Conservation (phyloP, 371 early-diverging fungal genomes). For the Dichotomocladium elegans region DNA sequence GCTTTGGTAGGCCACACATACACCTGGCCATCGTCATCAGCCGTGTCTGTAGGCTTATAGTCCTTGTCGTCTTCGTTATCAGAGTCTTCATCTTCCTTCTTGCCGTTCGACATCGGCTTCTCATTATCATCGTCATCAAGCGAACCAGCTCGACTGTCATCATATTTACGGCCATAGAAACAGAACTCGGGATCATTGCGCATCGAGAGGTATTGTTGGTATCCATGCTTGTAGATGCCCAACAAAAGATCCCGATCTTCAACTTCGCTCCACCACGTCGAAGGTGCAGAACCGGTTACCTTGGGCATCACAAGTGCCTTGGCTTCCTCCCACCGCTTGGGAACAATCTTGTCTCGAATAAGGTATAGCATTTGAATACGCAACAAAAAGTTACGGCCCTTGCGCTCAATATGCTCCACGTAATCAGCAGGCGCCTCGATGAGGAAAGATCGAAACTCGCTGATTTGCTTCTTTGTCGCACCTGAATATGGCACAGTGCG, state of each 20-base stretch:
- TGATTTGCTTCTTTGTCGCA: constrained; percentile 57
- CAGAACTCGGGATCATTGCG: constrained; percentile 68
- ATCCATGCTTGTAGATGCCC: constrained; percentile 81
- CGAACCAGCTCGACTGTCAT: constrained; percentile 40
- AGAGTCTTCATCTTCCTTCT: constrained; percentile 8
- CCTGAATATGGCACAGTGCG: constrained; percentile 56
- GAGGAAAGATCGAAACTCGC: constrained; percentile 67
- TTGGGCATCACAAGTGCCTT: constrained; percentile 48
- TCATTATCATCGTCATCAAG: constrained; percentile 31
- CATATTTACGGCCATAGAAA: constrained; percentile 58
- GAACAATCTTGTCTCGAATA: constrained; percentile 64
- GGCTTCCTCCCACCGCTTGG: constrained; percentile 46
- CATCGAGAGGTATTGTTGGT: constrained; percentile 66
- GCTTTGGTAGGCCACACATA: constrained; percentile 67
- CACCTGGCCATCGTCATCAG: constrained; percentile 17
- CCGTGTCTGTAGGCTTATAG: constrained; percentile 4
- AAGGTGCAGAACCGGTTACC: constrained; percentile 58
- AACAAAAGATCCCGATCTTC: constrained; percentile 80
- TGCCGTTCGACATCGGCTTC: constrained; percentile 5
- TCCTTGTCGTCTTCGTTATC: constrained; percentile 15
- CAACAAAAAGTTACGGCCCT: constrained; percentile 67
- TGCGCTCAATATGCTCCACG: constrained; percentile 69
- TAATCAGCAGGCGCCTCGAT: constrained; percentile 70
- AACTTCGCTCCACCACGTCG: constrained; percentile 76
- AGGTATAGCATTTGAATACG: constrained; percentile 74